Evolutionary conservation across 768 basidiomycete species (phyloP), one percentile per base, ranked within the genome.

Genomic region (Lanmaoa rubissima): DNA sequence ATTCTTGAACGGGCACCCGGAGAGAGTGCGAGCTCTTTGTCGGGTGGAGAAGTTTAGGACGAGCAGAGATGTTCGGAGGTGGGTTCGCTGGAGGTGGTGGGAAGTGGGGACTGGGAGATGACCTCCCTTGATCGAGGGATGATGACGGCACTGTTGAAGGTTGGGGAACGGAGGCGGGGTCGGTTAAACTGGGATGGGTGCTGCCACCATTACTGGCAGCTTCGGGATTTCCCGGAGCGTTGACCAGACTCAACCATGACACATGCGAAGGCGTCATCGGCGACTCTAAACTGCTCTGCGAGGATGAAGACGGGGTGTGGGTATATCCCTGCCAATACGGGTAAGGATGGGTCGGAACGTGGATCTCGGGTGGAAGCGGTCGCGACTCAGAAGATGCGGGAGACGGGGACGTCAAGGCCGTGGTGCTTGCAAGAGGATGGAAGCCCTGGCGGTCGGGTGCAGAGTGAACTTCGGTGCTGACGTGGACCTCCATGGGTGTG

Each of bases 11-110:
- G 28, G 79, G 75, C 16, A 76, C 69, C 35, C 75, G 78, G 28
- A 81, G 66, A 16, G 77, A 78, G 40, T 76, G 78, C 10, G 76
- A 72, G 55, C 78, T 78, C 60, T 73, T 70, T 32, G 70, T 63
- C 10, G 66, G 55, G 21, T 68, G 62, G 16, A 69, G 46, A 28
- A 75, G 63, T 51, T 71, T 76, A 10, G 77, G 68, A 42, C 69
- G 67, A 52, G 71, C 55, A 47, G 49, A 47, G 21, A 65, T 34
- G 5, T 61, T 65, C 19, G 70, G 70, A 8, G 74, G 69, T 34
- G 69, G 64, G 46, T 68, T 65, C 21, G 68, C 66, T 14, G 70
- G 70, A 5, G 70, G 73, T 16, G 71, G 71, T 2, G 72, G 72
- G n/a, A 72, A 74, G 44, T 74, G 57, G 12, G 70, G 65, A 46